phyloP scores from a whole-genome alignment of 2,329 filamentous ascomycete genomes.

The Lasiodiplodia theobromae region DNA sequence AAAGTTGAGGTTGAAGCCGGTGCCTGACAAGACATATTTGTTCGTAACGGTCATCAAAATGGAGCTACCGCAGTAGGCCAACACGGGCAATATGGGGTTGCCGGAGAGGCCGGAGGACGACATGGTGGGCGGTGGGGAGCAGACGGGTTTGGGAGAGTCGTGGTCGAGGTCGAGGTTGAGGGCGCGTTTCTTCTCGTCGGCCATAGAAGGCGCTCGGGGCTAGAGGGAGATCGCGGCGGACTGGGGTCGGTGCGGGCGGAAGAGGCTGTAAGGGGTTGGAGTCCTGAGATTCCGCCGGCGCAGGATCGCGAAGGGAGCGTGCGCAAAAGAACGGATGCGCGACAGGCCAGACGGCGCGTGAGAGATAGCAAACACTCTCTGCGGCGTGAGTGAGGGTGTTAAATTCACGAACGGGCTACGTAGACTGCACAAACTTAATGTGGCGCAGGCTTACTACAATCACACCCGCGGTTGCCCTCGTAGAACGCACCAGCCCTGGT shows the following conservation, averaged over 20 bases:
- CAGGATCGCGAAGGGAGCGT: conserved; percentile 15
- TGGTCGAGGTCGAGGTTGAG: conserved; percentile 69
- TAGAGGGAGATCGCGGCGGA: conserved; percentile 11
- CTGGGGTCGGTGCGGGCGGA: conserved; percentile 24
- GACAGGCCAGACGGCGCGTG: neutral
- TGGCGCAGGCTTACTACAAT: conserved; percentile 21
- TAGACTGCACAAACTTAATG: neutral
- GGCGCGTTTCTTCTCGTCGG: conserved; percentile 86
- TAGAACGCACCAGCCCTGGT: neutral
- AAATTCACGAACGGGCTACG: conserved; percentile 19
- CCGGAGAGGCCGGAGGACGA: conserved; percentile 63
- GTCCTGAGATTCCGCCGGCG: conserved; percentile 24
- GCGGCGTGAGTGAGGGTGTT: neutral
- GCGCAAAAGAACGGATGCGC: conserved; percentile 8
- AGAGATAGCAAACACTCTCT: neutral
- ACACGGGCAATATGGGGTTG: conserved; percentile 79
- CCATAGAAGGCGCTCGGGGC: conserved; percentile 62
- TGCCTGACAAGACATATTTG: conserved; percentile 95
- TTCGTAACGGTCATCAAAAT: conserved; percentile 99
- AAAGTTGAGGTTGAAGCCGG: conserved; percentile 94
- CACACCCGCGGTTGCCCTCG: neutral
- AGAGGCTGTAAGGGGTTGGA: conserved; percentile 24
- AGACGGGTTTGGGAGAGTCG: conserved; percentile 55
- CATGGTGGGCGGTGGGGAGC: conserved; percentile 55
- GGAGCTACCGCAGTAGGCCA: conserved; percentile 93